phyloP scores from a whole-genome alignment of 106 monocot species.

The Triglochin maritima region DNA sequence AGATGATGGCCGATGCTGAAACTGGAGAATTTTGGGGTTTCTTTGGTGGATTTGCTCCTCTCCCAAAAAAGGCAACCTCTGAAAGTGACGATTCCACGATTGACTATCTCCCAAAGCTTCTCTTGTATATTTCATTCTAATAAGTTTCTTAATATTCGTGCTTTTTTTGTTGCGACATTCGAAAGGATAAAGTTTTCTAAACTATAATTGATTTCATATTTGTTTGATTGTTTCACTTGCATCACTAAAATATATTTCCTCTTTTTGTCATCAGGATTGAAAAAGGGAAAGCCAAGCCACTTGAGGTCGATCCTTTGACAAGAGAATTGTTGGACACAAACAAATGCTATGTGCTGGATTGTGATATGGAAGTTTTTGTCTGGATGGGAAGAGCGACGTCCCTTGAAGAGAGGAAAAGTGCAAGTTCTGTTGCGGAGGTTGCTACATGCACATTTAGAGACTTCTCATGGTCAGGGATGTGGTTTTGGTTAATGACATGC shows the following conservation, averaged over 20 bases:
- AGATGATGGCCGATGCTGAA: constrained; percentile 84
- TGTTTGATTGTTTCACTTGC: too few relatives aligned
- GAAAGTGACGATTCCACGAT: constrained; percentile 22
- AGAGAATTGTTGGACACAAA: constrained; percentile 62
- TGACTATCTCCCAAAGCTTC: constrained; percentile 30
- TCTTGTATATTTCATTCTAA: constrained; percentile 32
- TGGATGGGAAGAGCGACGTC: constrained; percentile 84
- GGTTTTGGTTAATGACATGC: too few relatives aligned
- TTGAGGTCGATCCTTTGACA: constrained; percentile 45
- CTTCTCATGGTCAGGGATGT: too few relatives aligned
- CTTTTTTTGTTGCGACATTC: not conserved
- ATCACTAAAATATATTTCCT: not conserved
- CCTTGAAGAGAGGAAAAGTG: constrained; percentile 71
- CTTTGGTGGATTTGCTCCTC: constrained; percentile 95
- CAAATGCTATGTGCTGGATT: constrained; percentile 80
- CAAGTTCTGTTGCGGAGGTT: constrained; percentile 71
- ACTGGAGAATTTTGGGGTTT: constrained; percentile 83
- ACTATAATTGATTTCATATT: not conserved
- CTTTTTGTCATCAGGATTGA: constrained; percentile 28
- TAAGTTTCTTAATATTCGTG: not conserved
- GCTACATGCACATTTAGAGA: too few relatives aligned
- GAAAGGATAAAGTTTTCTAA: not conserved
- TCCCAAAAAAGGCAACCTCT: constrained; percentile 49
- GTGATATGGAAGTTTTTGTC: constrained; percentile 64
- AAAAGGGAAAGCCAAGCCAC: constrained; percentile 32